These are phyloP conservation scores for Amaranthus cruentus DNA, from an alignment of 148 eudicot genomes.

Conservation along the genomic window DNA sequence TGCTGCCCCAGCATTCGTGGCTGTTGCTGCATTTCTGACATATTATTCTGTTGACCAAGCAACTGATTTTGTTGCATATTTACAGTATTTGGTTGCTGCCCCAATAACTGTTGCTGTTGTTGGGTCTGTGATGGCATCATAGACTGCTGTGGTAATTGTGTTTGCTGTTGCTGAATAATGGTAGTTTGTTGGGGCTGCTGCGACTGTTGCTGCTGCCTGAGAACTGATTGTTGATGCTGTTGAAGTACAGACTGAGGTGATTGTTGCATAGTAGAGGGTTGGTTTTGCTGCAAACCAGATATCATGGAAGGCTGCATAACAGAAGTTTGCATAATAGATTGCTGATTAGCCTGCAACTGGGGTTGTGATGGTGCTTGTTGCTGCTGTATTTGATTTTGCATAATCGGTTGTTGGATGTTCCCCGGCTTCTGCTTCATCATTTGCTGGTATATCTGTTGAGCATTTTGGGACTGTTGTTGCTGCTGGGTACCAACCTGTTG, in stretches of 20 bases:
- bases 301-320: constrained; percentile 58
- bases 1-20: constrained; percentile 63
- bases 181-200: constrained; percentile 46
- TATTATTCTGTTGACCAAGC: constrained; percentile 56
- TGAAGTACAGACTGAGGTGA: constrained; percentile 66
- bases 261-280: constrained; percentile 62
- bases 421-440: constrained; percentile 62
- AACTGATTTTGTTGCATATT: constrained; percentile 56
- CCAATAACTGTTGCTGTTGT: constrained; percentile 33
- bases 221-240: constrained; percentile 56
- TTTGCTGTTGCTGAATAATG: constrained; percentile 50
- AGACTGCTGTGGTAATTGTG: constrained; percentile 46
- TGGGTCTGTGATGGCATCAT: constrained; percentile 38
- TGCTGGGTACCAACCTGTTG: constrained; percentile 58
- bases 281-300: constrained; percentile 63
- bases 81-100: constrained; percentile 47
- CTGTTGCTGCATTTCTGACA: constrained; percentile 67
- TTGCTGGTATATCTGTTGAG: constrained; percentile 65
- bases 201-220: constrained; percentile 48
- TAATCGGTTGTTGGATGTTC: constrained; percentile 42
- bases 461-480: constrained; percentile 59
- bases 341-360: constrained; percentile 57
- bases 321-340: constrained; percentile 66
- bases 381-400: constrained; percentile 63
- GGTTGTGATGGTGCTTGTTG: constrained; percentile 35